Evolutionary conservation across 225 moss, liverwort and hornwort species (phyloP), one percentile per base, ranked within the genome.

Genomic region (Straminergon stramineum): DNA sequence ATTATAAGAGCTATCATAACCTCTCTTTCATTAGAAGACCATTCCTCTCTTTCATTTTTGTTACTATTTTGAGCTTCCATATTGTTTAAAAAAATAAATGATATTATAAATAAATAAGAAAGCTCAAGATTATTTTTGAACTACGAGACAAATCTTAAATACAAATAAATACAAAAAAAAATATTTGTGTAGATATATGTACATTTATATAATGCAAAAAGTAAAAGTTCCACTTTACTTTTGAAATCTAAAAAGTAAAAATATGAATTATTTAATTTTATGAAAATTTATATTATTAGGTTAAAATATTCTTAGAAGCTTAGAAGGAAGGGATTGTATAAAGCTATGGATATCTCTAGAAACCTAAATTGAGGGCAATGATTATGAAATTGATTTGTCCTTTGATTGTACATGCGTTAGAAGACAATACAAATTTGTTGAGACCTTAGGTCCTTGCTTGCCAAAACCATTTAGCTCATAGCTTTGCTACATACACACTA

Each of bases 281-380:
- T 74, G 48, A 17, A 48, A 75, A n/a, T 69, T 1, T n/a, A 24
- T 41, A 41, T 71, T 26, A 41, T 15, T 41, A 71, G 10, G 3
- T 17, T 74, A 45, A 17, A 2, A 74, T 45, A 4, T 75, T 48
- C 1, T 75, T 48, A 0, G 1, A 48, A 48, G 48, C 18, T 48
- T 19, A 4, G 19, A 48, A 48, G 0, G 4, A 30, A 8, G 17
- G 0, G 3, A 28, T 45, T 45, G 4, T 17, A 30, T 27, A 3
- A 43, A 27, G 11, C 4, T 4, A 0, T 18, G 6, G 4, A 75
- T 48, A 31, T 18, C 1, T 31, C 1, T 75, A 1, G 9, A 30
- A 45, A 74, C 15, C 10, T 45, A 30, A 3, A 45, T 30, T 45
- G 10, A 45, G 4, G 30, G 10, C 28, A 6, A 48, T 75, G 30